Percentiles rank a stretch among this genome's conserved stretches.
Conservation (phyloP, 1,139 yeast species). For the Petasospora rhodanensis region DNA sequence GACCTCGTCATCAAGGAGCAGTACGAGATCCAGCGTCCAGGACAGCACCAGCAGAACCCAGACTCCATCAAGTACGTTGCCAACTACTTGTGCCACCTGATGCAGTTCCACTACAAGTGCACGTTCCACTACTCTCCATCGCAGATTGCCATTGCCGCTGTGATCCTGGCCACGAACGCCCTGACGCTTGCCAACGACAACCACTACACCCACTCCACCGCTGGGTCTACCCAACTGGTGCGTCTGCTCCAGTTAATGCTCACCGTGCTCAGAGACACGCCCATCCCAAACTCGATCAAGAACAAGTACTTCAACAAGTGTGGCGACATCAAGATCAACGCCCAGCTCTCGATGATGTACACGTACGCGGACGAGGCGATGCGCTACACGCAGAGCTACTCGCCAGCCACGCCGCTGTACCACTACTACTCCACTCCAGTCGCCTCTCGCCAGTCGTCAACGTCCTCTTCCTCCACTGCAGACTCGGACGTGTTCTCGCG, state of each 20-base stretch:
- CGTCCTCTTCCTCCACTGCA: slow-evolving; percentile 5
- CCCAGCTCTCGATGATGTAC: slow-evolving; percentile 10
- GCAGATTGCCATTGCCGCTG: slow-evolving; percentile 54
- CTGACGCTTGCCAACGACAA: slow-evolving; percentile 12
- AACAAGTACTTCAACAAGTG: slow-evolving; percentile 17
- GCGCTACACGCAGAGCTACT: no score
- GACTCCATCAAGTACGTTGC: slow-evolving; percentile 48
- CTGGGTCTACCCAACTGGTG: slow-evolving; percentile 4
- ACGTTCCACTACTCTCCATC: slow-evolving; percentile 52
- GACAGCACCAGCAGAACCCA: no score
- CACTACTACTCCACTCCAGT: slow-evolving; percentile 11
- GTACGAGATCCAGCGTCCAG: slow-evolving; percentile 17
- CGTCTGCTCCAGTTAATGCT: slow-evolving; percentile 8
- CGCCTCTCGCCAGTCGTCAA: slow-evolving; percentile 13
- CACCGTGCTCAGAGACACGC: slow-evolving; percentile 9
- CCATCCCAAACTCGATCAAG: slow-evolving; percentile 21
- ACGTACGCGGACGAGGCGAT: slow-evolving; percentile 16
- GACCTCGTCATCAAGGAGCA: slow-evolving; percentile 41
- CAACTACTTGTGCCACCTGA: slow-evolving; percentile 58
- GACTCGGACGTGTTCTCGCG: slow-evolving; percentile 11
- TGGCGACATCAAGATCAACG: slow-evolving; percentile 10
- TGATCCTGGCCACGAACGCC: slow-evolving; percentile 24
- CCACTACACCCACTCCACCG: slow-evolving; percentile 5
- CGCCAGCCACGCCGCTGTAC: not conserved
- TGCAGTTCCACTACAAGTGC: slow-evolving; percentile 57